Evolutionary conservation across 2,329 filamentous ascomycete genomes (phyloP).

Genomic region (Calcarisporium arbuscula): DNA sequence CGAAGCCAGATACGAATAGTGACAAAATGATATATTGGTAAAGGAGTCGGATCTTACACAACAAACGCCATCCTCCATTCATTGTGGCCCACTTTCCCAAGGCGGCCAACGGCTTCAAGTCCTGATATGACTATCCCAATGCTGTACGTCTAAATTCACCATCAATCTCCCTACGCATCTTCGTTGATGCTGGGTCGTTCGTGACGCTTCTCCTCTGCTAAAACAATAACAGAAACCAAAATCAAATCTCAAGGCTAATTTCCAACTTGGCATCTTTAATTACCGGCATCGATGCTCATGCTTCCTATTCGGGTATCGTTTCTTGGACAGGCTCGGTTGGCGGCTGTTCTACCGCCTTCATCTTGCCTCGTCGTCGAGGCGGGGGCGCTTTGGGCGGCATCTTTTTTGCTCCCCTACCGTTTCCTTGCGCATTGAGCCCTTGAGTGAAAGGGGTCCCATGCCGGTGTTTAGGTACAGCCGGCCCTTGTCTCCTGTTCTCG

Average conservation of each 20-base stretch:
- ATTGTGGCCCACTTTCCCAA: too few species aligned
- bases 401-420: slow-evolving; percentile 27
- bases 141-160: too few species aligned
- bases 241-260: not conserved
- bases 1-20: too few species aligned
- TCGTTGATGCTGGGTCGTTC: too few species aligned
- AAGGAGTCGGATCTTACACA: too few species aligned
- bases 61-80: too few species aligned
- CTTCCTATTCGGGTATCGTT: slow-evolving; percentile 12
- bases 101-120: too few species aligned
- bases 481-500: slow-evolving; percentile 22
- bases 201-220: too few species aligned
- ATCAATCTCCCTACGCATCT: too few species aligned
- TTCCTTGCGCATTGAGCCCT: slow-evolving; percentile 21
- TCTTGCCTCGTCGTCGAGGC: slow-evolving; percentile 38
- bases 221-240: not conserved
- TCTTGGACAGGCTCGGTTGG: slow-evolving; percentile 21
- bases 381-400: slow-evolving; percentile 39
- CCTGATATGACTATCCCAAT: too few species aligned
- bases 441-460: slow-evolving; percentile 43
- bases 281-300: not conserved
- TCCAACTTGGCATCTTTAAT: not conserved
- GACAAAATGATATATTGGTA: too few species aligned
- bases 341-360: slow-evolving; percentile 27
- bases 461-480: slow-evolving; percentile 49